These are phyloP conservation scores for Globisporangium rhizosaccharum DNA, from an alignment of 352 stramenopile genomes.

Conservation along the genomic window DNA sequence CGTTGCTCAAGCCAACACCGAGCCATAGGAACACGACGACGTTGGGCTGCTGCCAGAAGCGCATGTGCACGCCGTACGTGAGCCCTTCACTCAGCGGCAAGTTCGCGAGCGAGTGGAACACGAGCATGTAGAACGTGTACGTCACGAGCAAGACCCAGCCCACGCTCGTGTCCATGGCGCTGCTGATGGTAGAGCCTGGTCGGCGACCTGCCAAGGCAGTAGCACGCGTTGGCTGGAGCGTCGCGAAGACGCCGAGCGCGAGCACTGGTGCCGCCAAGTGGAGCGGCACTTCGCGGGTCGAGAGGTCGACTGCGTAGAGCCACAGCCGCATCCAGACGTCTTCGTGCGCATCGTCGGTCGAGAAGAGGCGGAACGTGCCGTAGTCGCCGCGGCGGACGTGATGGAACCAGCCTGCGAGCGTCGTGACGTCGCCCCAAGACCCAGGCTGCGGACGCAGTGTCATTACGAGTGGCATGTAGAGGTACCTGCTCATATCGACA, in stretches of 20 bases:
- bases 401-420: conserved; percentile 81
- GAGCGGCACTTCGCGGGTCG: conserved; percentile 36
- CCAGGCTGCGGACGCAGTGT: conserved; percentile 69
- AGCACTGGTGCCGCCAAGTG: conserved; percentile 38
- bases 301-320: conserved; percentile 74
- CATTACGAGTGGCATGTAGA: conserved; percentile 80
- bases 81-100: conserved; percentile 89
- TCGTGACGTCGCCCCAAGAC: conserved; percentile 91
- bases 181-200: too few species aligned
- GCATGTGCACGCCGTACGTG: conserved; percentile 92
- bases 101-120: conserved; percentile 94
- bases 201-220: too few species aligned
- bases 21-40: conserved; percentile 87
- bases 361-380: conserved; percentile 91
- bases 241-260: conserved; percentile 21
- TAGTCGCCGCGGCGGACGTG: conserved; percentile 92
- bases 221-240: conserved; percentile 8
- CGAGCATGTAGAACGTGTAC: conserved; percentile 89
- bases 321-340: conserved; percentile 58
- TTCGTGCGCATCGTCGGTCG: conserved; percentile 58
- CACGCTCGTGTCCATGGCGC: background rate
- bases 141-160: conserved; percentile 36
- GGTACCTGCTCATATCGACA: conserved; percentile 16
- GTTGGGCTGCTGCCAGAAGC: conserved; percentile 94
- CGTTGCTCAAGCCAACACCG: conserved; percentile 45